These are phyloP conservation scores for Conoideocrella luteorostrata DNA, from an alignment of 2,329 filamentous ascomycete genomes.

Conservation along the genomic window DNA sequence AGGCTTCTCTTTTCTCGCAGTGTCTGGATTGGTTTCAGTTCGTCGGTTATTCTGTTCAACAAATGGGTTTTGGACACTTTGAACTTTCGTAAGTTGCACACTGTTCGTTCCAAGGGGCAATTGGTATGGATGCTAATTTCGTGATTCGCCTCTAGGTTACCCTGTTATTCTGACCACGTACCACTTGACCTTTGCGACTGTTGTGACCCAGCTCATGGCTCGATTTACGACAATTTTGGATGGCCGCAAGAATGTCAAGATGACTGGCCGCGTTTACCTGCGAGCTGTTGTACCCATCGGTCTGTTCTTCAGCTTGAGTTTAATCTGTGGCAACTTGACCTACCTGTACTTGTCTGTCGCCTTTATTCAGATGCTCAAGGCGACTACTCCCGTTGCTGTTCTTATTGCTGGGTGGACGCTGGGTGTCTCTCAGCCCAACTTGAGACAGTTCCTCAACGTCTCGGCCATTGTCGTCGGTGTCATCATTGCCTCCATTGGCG, in stretches of 20 bases:
- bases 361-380: slow-evolving; percentile 99
- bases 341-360: slow-evolving; percentile 93
- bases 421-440: slow-evolving; percentile 74
- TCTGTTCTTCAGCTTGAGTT: slow-evolving; percentile 88
- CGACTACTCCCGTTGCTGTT: slow-evolving; percentile 90
- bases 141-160: slow-evolving; percentile 42
- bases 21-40: slow-evolving; percentile 87
- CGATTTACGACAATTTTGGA: slow-evolving; percentile 86
- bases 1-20: slow-evolving; percentile 38
- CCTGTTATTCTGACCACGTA: slow-evolving; percentile 88
- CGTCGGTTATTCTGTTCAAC: slow-evolving; percentile 96
- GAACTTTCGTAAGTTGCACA: slow-evolving; percentile 54
- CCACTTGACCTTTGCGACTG: slow-evolving; percentile 85
- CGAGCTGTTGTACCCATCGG: slow-evolving; percentile 92
- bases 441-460: slow-evolving; percentile 86
- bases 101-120: not conserved
- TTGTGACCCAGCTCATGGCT: slow-evolving; percentile 91
- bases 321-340: slow-evolving; percentile 94
- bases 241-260: slow-evolving; percentile 91
- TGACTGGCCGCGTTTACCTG: slow-evolving; percentile 90
- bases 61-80: slow-evolving; percentile 91
- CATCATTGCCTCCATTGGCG: slow-evolving; percentile 86
- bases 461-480: slow-evolving; percentile 93
- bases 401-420: slow-evolving; percentile 84
- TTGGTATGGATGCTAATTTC: slow-evolving; percentile 6